Base-by-base conservation (phyloP, 2,329 filamentous ascomycete genomes). In the Aureobasidium mangrovei region DNA sequence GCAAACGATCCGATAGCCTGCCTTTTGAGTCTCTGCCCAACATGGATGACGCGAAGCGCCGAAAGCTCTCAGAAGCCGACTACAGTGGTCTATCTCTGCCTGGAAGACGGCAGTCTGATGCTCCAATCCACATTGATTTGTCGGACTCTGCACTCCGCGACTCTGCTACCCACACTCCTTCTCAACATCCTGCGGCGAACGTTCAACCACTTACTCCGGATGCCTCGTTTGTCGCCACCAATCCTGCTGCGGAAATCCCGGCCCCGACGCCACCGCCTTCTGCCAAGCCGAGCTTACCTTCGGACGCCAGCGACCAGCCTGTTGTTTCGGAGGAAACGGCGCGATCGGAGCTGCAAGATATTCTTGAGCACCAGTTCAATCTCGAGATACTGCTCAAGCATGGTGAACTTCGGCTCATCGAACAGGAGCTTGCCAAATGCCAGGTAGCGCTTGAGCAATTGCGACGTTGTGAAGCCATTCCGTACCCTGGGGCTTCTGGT, bases 381-480 rank as follows among this genome's bases (percentile, higher is more conserved):
- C 81, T 93, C 60, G 91, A 96, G 73, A 91, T 97, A 52, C 74
- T 97, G 59, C 74, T 94, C 67, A 97, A 96, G 76, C 93, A 98
- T 71, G 84, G 93, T 64, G 93, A 98, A 74, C 74, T 97, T 57
- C 88, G 91, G 55, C 77, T 95, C 61, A 95, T 97, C 69, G 89
- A 97, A 67, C 90, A 95, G 71, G 93, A 97, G 73, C 79, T 97
- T 60, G 91, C 89, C 60, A 97, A 96, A 74, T 96, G 91, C 66
- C 91, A 97, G 73, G 76, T 91, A 60, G 89, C 91, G 8, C 78
- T 97, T 61, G 93, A 98, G 72, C 93, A 97, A 72, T 76, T 98
- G 59, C 86, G 93, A 62, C 84, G 93, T 57, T 96, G 91, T 72
- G 85, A 93, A 66, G 77, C 97, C 61, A 91, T 95, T 62, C 91